Base-by-base conservation (phyloP, 2,329 filamentous ascomycete species). In the Dichotomopilus funicola region DNA sequence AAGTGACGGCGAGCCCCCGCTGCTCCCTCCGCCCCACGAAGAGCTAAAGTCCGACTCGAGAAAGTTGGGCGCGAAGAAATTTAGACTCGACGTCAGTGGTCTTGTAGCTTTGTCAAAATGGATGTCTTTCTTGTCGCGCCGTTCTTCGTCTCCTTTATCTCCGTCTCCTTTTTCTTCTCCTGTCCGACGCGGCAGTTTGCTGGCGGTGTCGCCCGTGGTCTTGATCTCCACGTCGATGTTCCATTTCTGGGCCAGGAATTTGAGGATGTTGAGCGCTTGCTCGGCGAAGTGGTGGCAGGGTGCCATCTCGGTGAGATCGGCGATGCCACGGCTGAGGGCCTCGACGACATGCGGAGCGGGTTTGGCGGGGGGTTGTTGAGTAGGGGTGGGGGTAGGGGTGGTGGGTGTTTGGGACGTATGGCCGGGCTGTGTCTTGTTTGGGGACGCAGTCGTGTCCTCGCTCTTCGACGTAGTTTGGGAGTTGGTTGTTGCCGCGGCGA, bases 281-380 rank as follows among this genome's bases (percentile, higher is more conserved):
- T 81, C 78, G 9, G 80, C 80, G 63, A 83, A 83, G 54, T 80
- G 77, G 61, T 83, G 80, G 53, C 80, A 83, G 0, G 77, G 77
- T 0, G 78, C 76, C 82, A 85, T 85, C 61, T 83, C 79, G 1
- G 76, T 76, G 12, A 85, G 70, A 58, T 83, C 79, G 2, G 75
- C 68, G 37, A 85, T 80, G 10, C 80, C 80, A 53, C 80, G 78
- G 8, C 69, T 73, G 37, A 85, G 73, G 1, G 75, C 70, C 36
- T 75, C 72, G 2, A 71, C 65, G 1, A 77, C 75, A 8, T 65
- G 70, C 1, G 75, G 67, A 50, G 74, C 71, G 6, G 73, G 62
- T 56, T 73, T 68, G 57, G 46, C 62, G 52, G 34, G 57, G 40
- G 40, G 61, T 51, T 33, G 19, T 27, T 27, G 19, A 27, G 19